These are phyloP conservation scores for Paramarasmius palmivorus DNA, from an alignment of 1,284 basidiomycete species.

Conservation along the genomic window DNA sequence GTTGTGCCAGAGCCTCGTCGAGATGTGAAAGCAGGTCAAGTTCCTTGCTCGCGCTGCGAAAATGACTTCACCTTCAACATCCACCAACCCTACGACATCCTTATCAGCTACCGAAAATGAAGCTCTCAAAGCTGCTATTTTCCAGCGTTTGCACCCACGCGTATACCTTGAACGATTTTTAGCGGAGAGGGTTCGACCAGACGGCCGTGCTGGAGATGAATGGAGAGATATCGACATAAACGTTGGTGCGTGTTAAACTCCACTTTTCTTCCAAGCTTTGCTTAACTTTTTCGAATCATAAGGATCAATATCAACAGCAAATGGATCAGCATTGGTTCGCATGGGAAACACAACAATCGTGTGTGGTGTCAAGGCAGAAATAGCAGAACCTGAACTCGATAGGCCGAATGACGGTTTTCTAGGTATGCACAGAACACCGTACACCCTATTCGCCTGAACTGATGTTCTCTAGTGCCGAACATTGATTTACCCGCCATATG, in stretches of 20 bases:
- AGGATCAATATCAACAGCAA: conserved; percentile 88
- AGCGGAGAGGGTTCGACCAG: conserved; percentile 69
- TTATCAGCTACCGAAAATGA: conserved; percentile 29
- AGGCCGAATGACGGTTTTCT: conserved; percentile 77
- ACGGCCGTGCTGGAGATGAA: conserved; percentile 63
- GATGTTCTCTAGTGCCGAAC: conserved; percentile 48
- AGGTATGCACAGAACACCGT: conserved; percentile 47
- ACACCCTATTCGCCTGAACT: background rate
- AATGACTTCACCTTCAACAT: background rate
- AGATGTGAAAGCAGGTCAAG: no score
- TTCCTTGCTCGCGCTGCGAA: background rate
- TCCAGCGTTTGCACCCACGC: conserved; percentile 81
- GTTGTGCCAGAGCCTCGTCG: no score
- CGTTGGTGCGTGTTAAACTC: conserved; percentile 54
- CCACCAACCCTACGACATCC: background rate
- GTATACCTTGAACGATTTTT: conserved; percentile 82
- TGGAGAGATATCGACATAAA: conserved; percentile 76
- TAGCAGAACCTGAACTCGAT: conserved; percentile 84
- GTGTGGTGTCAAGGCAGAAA: conserved; percentile 94
- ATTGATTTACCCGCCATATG: conserved; percentile 92
- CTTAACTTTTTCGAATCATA: conserved; percentile 4
- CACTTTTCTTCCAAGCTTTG: conserved; percentile 1
- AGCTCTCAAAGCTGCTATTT: conserved; percentile 64
- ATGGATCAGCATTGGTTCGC: conserved; percentile 89
- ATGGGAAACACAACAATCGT: conserved; percentile 89